phyloP scores from a whole-genome alignment of 208 protist species.

The Leishmania guyanensis region DNA sequence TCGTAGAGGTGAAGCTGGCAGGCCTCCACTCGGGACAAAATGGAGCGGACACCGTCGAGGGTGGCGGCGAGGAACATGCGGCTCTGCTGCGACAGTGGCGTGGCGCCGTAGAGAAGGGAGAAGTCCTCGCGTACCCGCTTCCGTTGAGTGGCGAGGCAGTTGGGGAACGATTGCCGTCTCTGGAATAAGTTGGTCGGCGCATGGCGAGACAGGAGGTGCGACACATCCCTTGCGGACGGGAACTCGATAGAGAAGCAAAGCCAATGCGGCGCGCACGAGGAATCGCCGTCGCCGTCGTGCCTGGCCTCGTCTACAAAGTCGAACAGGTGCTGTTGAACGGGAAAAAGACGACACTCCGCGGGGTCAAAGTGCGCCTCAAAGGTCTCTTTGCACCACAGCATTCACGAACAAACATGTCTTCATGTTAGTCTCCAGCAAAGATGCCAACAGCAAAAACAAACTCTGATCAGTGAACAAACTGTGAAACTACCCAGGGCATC shows the following conservation, averaged over 20 bases:
- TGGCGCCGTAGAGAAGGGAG: conserved; percentile 62
- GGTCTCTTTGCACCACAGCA: conserved; percentile 82
- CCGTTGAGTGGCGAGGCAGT: neutral
- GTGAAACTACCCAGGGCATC: neutral
- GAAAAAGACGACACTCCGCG: conserved; percentile 57
- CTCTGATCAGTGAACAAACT: neutral
- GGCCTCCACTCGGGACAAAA: conserved; percentile 44
- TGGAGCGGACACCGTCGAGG: conserved; percentile 21
- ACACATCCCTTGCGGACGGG: conserved; percentile 59
- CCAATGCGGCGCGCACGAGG: conserved; percentile 31
- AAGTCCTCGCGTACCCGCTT: conserved; percentile 50
- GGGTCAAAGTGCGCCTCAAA: conserved; percentile 62
- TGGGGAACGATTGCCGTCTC: neutral
- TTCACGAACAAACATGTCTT: conserved; percentile 1
- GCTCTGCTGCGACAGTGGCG: conserved; percentile 60
- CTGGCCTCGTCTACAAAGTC: conserved; percentile 61
- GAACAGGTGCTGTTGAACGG: conserved; percentile 77
- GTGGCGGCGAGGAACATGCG: conserved; percentile 82
- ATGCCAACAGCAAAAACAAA: neutral
- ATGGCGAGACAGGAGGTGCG: conserved; percentile 42
- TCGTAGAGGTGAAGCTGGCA: conserved; percentile 85
- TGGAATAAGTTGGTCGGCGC: conserved; percentile 16
- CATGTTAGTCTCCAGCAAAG: neutral
- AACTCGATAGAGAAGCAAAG: conserved; percentile 85
- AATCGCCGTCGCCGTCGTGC: neutral